These are phyloP conservation scores for Aureobasidium musti DNA, from an alignment of 2,329 filamentous ascomycete species.

Conservation along the genomic window DNA sequence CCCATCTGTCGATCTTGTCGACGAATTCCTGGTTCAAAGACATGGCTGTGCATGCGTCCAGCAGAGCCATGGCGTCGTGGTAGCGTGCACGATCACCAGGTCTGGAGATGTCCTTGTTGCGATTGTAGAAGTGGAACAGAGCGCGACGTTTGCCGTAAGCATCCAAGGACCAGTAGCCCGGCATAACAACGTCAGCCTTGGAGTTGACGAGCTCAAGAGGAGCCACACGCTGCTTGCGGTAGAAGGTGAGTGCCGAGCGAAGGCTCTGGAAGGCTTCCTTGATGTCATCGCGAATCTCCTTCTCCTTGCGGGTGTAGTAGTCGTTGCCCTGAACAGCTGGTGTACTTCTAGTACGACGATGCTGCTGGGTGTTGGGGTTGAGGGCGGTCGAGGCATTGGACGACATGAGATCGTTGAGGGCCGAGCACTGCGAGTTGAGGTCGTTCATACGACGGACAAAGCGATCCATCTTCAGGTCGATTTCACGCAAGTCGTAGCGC, in stretches of 20 bases:
- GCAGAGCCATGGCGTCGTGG: constrained; percentile 1
- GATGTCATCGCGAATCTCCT: constrained; percentile 21
- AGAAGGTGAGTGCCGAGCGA: constrained; percentile 10
- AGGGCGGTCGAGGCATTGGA: neutral
- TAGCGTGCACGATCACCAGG: constrained; percentile 22
- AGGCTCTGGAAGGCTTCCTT: constrained; percentile 25
- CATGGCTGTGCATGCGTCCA: constrained; percentile 21
- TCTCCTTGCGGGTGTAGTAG: constrained; percentile 23
- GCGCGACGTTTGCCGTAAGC: constrained; percentile 14
- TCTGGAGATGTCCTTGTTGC: constrained; percentile 25
- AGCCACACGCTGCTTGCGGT: constrained; percentile 24
- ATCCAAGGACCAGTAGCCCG: constrained; percentile 19
- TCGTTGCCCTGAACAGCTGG: constrained; percentile 22
- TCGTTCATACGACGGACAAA: constrained; percentile 24
- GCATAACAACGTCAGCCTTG: constrained; percentile 19
- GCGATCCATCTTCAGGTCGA: constrained; percentile 24
- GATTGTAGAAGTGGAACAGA: constrained; percentile 12
- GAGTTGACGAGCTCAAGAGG: constrained; percentile 20
- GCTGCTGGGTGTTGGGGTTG: constrained; percentile 26
- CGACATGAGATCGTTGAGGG: constrained; percentile 19
- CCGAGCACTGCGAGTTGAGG: constrained; percentile 10
- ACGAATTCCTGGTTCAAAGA: constrained; percentile 22
- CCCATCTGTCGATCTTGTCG: constrained; percentile 24
- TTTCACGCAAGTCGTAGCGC: constrained; percentile 21
- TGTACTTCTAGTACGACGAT: constrained; percentile 27